phyloP scores from a whole-genome alignment of 495 filamentous ascomycete species.

The Ascodesmis nigricans region DNA sequence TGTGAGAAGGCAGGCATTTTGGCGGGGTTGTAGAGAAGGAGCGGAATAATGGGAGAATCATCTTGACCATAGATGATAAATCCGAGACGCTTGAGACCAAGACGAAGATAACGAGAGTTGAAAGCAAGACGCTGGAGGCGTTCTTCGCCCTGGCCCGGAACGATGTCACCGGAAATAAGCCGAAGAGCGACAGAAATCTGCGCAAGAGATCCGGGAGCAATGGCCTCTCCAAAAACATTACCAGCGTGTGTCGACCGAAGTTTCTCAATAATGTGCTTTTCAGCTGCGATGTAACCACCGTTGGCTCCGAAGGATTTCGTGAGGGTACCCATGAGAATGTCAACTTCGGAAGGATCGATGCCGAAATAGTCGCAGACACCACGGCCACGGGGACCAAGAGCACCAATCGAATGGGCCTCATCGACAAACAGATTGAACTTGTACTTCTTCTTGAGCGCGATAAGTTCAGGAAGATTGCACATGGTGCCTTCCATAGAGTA shows the following conservation, averaged over 20 bases:
- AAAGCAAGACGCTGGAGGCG: constrained; percentile 88
- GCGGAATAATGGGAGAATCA: constrained; percentile 87
- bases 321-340: constrained; percentile 93
- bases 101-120: constrained; percentile 91
- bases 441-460: constrained; percentile 77
- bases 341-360: constrained; percentile 67
- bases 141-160: constrained; percentile 84
- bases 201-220: constrained; percentile 62
- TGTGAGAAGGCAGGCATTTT: constrained; percentile 97
- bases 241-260: constrained; percentile 68
- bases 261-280: constrained; percentile 79
- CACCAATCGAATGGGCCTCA: constrained; percentile 91
- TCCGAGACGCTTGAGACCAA: constrained; percentile 88
- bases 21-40: constrained; percentile 84
- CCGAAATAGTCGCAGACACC: constrained; percentile 96
- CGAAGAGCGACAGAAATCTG: constrained; percentile 70
- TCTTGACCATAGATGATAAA: constrained; percentile 95
- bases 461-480: constrained; percentile 74
- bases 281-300: constrained; percentile 81
- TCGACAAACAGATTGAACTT: constrained; percentile 91
- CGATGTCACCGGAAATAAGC: constrained; percentile 70
- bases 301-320: constrained; percentile 98
- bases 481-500: constrained; percentile 99
- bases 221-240: constrained; percentile 70
- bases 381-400: constrained; percentile 64